A percentile compares a stretch with the other conserved stretches of the same genome.
phyloP scores from a whole-genome alignment of 768 basidiomycete species.

The Pleurotus salmoneostramineus region DNA sequence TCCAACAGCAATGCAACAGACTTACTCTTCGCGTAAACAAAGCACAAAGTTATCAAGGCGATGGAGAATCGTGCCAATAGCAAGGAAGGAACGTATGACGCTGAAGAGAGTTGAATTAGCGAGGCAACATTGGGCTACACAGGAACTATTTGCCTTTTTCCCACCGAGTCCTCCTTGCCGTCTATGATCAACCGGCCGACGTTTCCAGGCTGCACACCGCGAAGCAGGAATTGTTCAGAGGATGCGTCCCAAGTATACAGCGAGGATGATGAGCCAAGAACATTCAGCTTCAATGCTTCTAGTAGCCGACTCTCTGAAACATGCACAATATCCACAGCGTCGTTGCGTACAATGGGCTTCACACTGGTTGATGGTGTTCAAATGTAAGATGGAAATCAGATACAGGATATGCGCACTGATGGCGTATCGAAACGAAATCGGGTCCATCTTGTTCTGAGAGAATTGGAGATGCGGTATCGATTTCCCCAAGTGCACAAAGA shows the following conservation, averaged over 20 bases:
- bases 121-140: neutral
- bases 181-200: conserved; percentile 42
- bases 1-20: neutral
- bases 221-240: conserved; percentile 54
- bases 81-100: conserved; percentile 56
- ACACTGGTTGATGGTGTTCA: conserved; percentile 32
- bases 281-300: conserved; percentile 46
- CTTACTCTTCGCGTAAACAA: conserved; percentile 47
- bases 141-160: conserved; percentile 42
- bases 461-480: conserved; percentile 43
- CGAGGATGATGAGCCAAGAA: conserved; percentile 65
- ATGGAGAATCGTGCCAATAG: conserved; percentile 64
- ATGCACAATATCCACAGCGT: conserved; percentile 33
- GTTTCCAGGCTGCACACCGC: conserved; percentile 28
- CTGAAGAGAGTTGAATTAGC: conserved; percentile 25
- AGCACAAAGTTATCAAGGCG: conserved; percentile 56
- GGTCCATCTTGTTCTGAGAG: conserved; percentile 62
- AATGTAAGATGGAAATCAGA: neutral
- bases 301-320: conserved; percentile 46
- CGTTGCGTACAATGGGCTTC: conserved; percentile 39
- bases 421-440: conserved; percentile 52
- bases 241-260: conserved; percentile 60
- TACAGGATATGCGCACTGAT: conserved; percentile 35
- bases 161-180: conserved; percentile 53
- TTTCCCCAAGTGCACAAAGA: conserved; percentile 30